These are phyloP conservation scores for Ophiostoma novo-ulmi DNA, from an alignment of 2,329 filamentous ascomycete species.

Conservation along the genomic window DNA sequence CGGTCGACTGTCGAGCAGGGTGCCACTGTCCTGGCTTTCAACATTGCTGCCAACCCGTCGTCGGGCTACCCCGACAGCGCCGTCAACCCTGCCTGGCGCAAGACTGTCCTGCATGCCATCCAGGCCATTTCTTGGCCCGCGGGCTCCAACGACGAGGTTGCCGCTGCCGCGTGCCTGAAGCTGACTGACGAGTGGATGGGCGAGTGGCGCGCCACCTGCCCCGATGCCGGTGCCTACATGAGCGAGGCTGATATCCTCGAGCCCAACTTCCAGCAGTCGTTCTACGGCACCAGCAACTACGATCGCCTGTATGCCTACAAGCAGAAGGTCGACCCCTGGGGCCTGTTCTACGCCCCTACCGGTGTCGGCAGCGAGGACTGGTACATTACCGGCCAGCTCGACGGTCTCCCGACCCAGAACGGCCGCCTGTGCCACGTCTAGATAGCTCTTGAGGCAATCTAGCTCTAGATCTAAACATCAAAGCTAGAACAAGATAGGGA, in stretches of 20 bases:
- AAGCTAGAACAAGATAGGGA: not conserved
- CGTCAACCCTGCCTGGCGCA: slow-evolving; percentile 48
- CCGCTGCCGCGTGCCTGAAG: slow-evolving; percentile 28
- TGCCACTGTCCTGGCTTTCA: slow-evolving; percentile 40
- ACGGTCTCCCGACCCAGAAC: slow-evolving; percentile 28
- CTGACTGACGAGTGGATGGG: slow-evolving; percentile 35
- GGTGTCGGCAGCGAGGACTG: slow-evolving; percentile 30
- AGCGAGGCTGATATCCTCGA: slow-evolving; percentile 39
- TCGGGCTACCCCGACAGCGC: slow-evolving; percentile 37
- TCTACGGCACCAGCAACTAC: slow-evolving; percentile 36
- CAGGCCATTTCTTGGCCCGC: slow-evolving; percentile 30
- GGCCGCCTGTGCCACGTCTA: slow-evolving; percentile 26
- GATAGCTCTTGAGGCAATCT: not conserved
- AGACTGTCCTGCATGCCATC: slow-evolving; percentile 38
- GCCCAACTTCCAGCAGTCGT: slow-evolving; percentile 35
- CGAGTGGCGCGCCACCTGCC: slow-evolving; percentile 31
- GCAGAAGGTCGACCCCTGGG: slow-evolving; percentile 34
- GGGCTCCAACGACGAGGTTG: slow-evolving; percentile 22
- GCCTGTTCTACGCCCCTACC: slow-evolving; percentile 31
- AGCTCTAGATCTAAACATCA: not conserved
- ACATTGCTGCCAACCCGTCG: slow-evolving; percentile 34
- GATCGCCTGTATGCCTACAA: slow-evolving; percentile 32
- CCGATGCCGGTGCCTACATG: slow-evolving; percentile 37
- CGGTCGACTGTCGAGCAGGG: slow-evolving; percentile 39
- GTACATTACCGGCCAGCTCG: slow-evolving; percentile 28